phyloP scores from a whole-genome alignment of 2,329 filamentous ascomycete species.

The Pseudocercospora cruenta region DNA sequence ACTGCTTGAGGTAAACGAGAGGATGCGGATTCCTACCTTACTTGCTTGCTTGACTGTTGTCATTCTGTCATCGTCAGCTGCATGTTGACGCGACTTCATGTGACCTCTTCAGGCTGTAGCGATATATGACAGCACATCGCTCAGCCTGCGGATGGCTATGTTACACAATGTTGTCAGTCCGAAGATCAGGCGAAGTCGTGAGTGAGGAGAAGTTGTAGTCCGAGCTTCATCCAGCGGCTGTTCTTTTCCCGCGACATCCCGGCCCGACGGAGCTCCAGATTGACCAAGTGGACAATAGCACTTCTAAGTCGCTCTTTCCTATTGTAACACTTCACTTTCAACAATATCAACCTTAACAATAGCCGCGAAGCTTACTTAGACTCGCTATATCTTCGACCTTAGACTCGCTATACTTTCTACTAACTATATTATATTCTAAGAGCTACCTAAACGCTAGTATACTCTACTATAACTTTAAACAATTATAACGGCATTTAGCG shows the following conservation, averaged over 20 bases:
- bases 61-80: not conserved
- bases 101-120: not conserved
- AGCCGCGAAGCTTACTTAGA: too few relatives aligned
- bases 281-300: too few relatives aligned
- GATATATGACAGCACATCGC: conserved; percentile 7
- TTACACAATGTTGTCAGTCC: conserved; percentile 12
- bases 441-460: too few relatives aligned
- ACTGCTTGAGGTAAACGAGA: not conserved
- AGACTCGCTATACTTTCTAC: too few relatives aligned
- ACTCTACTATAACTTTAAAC: too few relatives aligned
- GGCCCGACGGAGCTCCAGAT: too few relatives aligned
- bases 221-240: conserved; percentile 3
- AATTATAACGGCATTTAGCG: too few relatives aligned
- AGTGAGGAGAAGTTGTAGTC: conserved; percentile 2
- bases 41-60: not conserved
- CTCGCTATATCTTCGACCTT: too few relatives aligned
- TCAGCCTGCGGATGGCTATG: not conserved
- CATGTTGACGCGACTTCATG: not conserved
- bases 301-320: too few relatives aligned
- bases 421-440: too few relatives aligned
- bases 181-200: conserved; percentile 15
- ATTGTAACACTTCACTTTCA: too few relatives aligned
- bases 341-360: too few relatives aligned
- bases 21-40: not conserved
- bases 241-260: not conserved